Percentiles rank a stretch among this genome's conserved stretches.
Evolutionary conservation across 75 land plant genomes (phyloP).

Genomic region (Chamaecyparis obtusa): DNA sequence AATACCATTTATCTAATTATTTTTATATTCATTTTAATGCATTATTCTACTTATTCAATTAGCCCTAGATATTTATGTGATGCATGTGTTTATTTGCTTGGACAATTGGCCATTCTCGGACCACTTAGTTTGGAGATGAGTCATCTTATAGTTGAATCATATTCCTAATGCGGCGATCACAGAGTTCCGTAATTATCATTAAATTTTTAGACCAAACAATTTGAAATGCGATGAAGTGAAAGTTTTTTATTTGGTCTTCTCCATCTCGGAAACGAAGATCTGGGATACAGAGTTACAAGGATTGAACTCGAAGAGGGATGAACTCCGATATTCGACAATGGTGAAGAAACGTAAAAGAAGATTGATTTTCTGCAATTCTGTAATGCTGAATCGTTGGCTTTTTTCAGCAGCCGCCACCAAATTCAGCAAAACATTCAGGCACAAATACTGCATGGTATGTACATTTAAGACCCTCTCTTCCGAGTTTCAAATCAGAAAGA

Average conservation of each 20-base stretch:
- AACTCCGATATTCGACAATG: conserved; percentile 1
- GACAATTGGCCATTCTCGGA: too few relatives aligned
- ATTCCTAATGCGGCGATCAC: too few relatives aligned
- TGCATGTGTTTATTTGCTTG: too few relatives aligned
- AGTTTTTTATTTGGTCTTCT: background rate
- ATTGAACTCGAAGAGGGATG: background rate
- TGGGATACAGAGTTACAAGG: background rate
- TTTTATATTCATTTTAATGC: too few relatives aligned
- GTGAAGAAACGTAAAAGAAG: conserved; percentile 13
- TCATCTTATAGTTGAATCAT: too few relatives aligned
- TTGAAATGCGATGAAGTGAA: too few relatives aligned
- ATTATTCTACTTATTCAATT: too few relatives aligned
- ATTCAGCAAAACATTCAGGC: background rate
- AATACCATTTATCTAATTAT: too few relatives aligned
- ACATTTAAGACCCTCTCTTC: background rate
- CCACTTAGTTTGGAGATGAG: too few relatives aligned
- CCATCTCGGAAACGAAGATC: background rate
- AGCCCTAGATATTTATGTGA: too few relatives aligned
- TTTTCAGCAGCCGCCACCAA: background rate
- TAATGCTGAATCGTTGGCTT: conserved; percentile 12
- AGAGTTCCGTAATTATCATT: too few relatives aligned
- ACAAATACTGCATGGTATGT: conserved; percentile 7
- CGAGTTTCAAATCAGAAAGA: background rate
- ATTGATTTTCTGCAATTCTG: background rate
- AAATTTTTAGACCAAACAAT: background rate